Base-by-base conservation (phyloP, 345 rosid species). In the Citrus mangshanensis region DNA sequence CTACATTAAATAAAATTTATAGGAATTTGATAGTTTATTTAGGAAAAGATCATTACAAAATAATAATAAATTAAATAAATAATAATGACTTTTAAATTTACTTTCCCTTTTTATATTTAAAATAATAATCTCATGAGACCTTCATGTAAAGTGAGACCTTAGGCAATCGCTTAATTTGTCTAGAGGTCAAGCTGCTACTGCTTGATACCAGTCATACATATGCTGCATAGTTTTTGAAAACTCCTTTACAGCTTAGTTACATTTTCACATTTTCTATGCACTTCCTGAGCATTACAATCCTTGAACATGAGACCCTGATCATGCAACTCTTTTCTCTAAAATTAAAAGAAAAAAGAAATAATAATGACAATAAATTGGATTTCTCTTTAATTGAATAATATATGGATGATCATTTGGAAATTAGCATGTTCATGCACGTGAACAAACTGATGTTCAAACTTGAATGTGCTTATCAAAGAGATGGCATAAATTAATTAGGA, bases 91-190 rank as follows among this genome's bases (percentile, higher is more conserved):
- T 34, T 34, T 34, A 34, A 34, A 34, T 34, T 34, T 34, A 34
- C 35, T 34, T 34, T 34, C 6, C 0, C 1, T 1, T 34, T 34
- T 34, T 34, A 34, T 34, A 4, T 34, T 5, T 34, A 34, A 34
- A 5, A 34, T 34, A 34, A 34, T 34, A 4, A 34, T 34, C 35
- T 34, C 0, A 34, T 34, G 5, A 34, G 0, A 0, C 5, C 0
- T 34, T 34, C 4, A 34, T 34, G 35, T 34, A 34, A 34, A 34
- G 35, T 5, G 35, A 34, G 35, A 0, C 35, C 1, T 5, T 34
- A 0, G 1, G 0, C 6, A 34, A 34, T 1, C 0, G 0, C 35
- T 34, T 34, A 34, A 34, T 6, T 34, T 34, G 6, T 0, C 35
- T 5, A 34, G 6, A 34, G 35, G 6, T 34, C 6, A 5, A 34